These are phyloP conservation scores for Pachyrhizus erosus DNA, from an alignment of 306 rosid genomes.

Conservation along the genomic window DNA sequence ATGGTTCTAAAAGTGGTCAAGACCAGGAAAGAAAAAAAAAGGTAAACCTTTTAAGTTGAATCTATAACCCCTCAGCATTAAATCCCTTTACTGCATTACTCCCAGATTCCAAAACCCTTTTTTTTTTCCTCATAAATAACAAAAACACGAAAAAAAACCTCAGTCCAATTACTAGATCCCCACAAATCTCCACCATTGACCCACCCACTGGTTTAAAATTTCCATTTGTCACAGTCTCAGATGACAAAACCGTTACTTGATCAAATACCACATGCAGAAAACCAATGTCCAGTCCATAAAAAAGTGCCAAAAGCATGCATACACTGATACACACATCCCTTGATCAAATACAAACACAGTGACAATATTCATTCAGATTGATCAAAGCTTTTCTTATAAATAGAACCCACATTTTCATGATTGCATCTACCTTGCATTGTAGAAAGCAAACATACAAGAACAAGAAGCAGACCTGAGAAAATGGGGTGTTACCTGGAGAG, in stretches of 20 bases:
- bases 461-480: background rate
- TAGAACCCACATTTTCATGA: constrained; percentile 14
- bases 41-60: background rate
- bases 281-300: background rate
- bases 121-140: background rate
- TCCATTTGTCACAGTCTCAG: background rate
- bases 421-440: background rate
- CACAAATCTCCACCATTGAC: constrained; percentile 1
- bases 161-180: constrained; percentile 27
- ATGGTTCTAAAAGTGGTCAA: background rate
- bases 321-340: background rate
- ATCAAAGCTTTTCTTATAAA: background rate
- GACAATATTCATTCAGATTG: background rate
- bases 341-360: constrained; percentile 33
- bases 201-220: background rate
- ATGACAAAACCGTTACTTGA: background rate
- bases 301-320: background rate
- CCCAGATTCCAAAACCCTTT: constrained; percentile 2
- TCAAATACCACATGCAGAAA: background rate
- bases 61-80: background rate
- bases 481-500: constrained; percentile 50
- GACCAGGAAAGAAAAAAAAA: background rate
- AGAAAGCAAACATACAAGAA: constrained; percentile 10
- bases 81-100: background rate
- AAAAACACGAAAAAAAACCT: background rate